Base-by-base conservation (phyloP, 768 basidiomycete species). In the Dictyophora rubrovolvata region DNA sequence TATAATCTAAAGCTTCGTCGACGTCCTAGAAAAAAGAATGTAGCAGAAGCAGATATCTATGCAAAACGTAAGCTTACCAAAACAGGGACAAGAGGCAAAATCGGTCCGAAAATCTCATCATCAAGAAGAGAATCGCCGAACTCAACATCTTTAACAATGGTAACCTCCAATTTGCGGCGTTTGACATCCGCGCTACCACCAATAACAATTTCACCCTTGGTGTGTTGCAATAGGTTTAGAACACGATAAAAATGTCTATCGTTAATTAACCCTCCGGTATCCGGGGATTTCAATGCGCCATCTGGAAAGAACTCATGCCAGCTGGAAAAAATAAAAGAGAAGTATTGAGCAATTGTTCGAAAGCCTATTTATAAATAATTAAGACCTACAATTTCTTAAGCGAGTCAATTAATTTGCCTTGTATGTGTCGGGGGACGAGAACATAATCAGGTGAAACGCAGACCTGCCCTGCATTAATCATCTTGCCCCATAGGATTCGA, bases 31-130 rank as follows among this genome's bases (percentile, higher is more conserved):
- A 48, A 51, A 17, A 17, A 16, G 11, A n/a, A 18, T 23, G 4
- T 18, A 7, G 51, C 12, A 35, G 11, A 20, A n/a, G n/a, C n/a
- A n/a, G n/a, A 28, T 37, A 51, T 60, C 18, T 48, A 51, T 14
- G 63, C 59, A 36, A 67, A 62, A n/a, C 66, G n/a, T 62, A 36
- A 62, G 23, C 33, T 51, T 54, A 16, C 65, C 14, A 62, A 79
- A 22, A 92, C 83, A 0, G 85, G 79, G 1, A 93, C 73, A 48
- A 94, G 74, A 1, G 89, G 86, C 20, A 94, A 72, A 12, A 94
- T 63, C 8, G 92, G 91, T 0, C 90, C 92, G 64, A 94, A 93
- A 48, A 93, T 77, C 65, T 93, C 92, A 60, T 88, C 85, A 66
- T 77, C 75, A 86, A 93, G 87, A 61, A 92, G 69, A 0, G 85